Evolutionary conservation across 176 grass and related monocot genomes (phyloP).

Genomic region (Cocos nucifera): DNA sequence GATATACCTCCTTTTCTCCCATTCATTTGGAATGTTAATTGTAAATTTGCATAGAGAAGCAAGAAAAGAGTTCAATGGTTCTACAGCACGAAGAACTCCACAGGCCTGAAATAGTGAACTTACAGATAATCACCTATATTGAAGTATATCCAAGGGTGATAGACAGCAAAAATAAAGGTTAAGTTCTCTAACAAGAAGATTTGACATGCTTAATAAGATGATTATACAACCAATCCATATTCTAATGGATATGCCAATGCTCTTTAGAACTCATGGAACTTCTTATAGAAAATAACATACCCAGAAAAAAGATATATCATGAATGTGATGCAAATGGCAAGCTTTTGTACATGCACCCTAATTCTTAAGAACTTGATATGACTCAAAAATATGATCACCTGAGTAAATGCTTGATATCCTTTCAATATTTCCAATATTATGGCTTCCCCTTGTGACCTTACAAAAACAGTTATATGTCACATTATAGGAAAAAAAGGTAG

Average conservation of each 20-base stretch:
- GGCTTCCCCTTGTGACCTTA: constrained; percentile 95
- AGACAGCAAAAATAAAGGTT: no score
- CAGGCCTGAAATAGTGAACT: constrained; percentile 72
- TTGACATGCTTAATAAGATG: no score
- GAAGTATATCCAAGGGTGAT: no score
- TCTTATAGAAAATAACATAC: no score
- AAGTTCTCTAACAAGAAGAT: no score
- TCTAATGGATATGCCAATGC: no score
- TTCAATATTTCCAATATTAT: constrained; percentile 99
- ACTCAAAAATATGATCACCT: constrained; percentile 28
- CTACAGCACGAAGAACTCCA: constrained; percentile 85
- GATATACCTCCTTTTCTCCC: constrained; percentile 80
- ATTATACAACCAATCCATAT: no score
- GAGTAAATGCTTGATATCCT: constrained; percentile 97
- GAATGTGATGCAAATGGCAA: no score
- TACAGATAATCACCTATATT: constrained; percentile 4
- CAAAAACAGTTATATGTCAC: constrained; percentile 28
- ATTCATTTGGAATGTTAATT: constrained; percentile 85
- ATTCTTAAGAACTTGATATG: no score
- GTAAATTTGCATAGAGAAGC: constrained; percentile 99
- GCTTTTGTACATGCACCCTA: no score
- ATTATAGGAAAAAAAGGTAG: constrained; percentile 19
- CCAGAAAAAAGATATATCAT: no score
- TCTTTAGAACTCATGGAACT: no score
- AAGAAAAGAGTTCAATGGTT: constrained; percentile 95